A percentile compares a stretch with the other conserved stretches of the same genome.
Conservation (phyloP, 352 stramenopile genomes). For the Phytophthora constricta region DNA sequence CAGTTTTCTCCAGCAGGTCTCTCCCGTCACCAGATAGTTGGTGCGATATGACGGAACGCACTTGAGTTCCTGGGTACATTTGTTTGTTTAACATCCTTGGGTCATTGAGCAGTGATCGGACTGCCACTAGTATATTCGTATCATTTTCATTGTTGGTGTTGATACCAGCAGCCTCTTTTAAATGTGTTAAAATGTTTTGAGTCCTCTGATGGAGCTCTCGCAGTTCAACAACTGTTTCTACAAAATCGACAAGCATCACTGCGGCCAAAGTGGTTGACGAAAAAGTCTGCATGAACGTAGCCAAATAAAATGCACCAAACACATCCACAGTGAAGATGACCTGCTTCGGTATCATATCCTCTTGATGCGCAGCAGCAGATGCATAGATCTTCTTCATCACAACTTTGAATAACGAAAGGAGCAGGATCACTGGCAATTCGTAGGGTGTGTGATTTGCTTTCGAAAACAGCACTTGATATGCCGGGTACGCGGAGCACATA, state of each 20-base stretch:
- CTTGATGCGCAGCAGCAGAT: not conserved
- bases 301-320: constrained; percentile 10
- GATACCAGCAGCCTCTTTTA: too few relatives aligned
- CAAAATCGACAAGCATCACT: not conserved
- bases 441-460: constrained; percentile 9
- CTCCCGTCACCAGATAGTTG: not conserved
- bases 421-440: constrained; percentile 22
- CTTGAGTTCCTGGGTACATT: not conserved
- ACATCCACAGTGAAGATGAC: constrained; percentile 4
- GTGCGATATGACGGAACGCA: constrained; percentile 2
- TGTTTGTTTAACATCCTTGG: not conserved
- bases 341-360: not conserved
- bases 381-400: constrained; percentile 17
- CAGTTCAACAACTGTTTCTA: not conserved
- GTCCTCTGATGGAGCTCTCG: not conserved
- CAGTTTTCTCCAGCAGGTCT: not conserved
- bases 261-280: constrained; percentile 2
- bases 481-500: constrained; percentile 25
- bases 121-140: not conserved
- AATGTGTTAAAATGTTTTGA: not conserved
- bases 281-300: constrained; percentile 18
- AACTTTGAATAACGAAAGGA: constrained; percentile 12
- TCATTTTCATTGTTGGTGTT: not conserved
- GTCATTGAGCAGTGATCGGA: not conserved
- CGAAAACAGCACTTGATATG: constrained; percentile 25